Evolutionary conservation across 1,284 basidiomycete species (phyloP).

Genomic region (Rhodotorula sp.): DNA sequence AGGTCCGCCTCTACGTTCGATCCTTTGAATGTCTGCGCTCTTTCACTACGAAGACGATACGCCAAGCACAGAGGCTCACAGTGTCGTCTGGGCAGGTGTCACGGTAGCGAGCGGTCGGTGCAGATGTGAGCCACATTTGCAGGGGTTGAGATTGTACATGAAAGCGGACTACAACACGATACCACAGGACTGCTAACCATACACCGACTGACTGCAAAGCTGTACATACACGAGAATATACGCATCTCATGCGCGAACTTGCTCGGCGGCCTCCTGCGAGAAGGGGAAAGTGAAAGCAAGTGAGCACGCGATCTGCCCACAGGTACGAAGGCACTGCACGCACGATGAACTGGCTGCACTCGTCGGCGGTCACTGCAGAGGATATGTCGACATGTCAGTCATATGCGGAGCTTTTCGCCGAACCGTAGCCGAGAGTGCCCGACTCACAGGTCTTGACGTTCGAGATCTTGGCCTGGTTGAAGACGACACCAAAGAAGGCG

Average conservation of each 20-base stretch:
- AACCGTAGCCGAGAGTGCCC: too few relatives aligned
- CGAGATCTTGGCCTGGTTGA: conserved; percentile 86
- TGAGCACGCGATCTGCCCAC: rapidly evolving
- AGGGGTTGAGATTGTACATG: too few relatives aligned
- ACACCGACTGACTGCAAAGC: not conserved
- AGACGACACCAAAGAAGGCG: conserved; percentile 98
- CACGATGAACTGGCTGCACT: conserved; percentile 37
- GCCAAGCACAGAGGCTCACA: too few relatives aligned
- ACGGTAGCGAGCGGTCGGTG: too few relatives aligned
- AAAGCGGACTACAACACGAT: too few relatives aligned
- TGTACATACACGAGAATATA: not conserved
- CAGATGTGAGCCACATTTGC: too few relatives aligned
- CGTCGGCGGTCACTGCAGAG: conserved; percentile 34
- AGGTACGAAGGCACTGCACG: not conserved
- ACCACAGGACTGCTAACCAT: not conserved
- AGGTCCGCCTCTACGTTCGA: not conserved
- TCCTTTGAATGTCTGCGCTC: not conserved
- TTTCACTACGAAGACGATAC: not conserved
- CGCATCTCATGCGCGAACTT: conserved; percentile 23
- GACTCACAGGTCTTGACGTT: conserved; percentile 60
- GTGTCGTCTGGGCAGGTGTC: too few relatives aligned
- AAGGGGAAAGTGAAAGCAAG: too few relatives aligned
- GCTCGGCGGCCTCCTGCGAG: conserved; percentile 28
- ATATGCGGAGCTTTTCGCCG: too few relatives aligned
- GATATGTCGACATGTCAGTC: too few relatives aligned